These are phyloP conservation scores for Alternaria tenuissima DNA, from an alignment of 2,329 filamentous ascomycete genomes.

Conservation along the genomic window DNA sequence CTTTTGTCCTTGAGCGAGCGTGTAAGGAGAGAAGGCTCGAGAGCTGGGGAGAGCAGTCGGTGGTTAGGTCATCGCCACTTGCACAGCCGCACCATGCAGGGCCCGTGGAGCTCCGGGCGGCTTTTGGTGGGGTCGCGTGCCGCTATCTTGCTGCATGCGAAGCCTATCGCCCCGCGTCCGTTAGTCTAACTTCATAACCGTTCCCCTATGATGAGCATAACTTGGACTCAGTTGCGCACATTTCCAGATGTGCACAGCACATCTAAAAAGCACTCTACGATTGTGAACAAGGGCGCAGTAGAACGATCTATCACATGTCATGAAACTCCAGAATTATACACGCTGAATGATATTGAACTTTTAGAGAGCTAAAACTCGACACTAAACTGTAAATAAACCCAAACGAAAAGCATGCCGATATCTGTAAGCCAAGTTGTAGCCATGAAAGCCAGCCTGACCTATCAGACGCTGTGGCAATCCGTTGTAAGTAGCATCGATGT, in stretches of 20 bases:
- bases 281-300: not conserved
- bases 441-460: no score
- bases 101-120: slow-evolving; percentile 4
- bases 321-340: not conserved
- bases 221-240: not conserved
- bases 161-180: slow-evolving; percentile 2
- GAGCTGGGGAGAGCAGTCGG: not conserved
- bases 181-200: not conserved
- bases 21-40: slow-evolving; percentile 10
- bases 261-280: not conserved
- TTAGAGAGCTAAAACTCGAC: not conserved
- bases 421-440: not conserved
- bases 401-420: not conserved
- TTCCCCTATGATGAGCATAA: not conserved
- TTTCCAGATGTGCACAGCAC: not conserved
- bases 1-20: not conserved
- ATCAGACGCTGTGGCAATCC: no score
- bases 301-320: not conserved
- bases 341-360: not conserved
- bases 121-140: slow-evolving; percentile 16
- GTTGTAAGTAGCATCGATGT: no score
- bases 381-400: no score
- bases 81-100: slow-evolving; percentile 19
- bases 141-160: slow-evolving; percentile 6
- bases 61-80: slow-evolving; percentile 13